Conservation (phyloP, 129 eudicot genomes). For the Tanacetum coccineum region DNA sequence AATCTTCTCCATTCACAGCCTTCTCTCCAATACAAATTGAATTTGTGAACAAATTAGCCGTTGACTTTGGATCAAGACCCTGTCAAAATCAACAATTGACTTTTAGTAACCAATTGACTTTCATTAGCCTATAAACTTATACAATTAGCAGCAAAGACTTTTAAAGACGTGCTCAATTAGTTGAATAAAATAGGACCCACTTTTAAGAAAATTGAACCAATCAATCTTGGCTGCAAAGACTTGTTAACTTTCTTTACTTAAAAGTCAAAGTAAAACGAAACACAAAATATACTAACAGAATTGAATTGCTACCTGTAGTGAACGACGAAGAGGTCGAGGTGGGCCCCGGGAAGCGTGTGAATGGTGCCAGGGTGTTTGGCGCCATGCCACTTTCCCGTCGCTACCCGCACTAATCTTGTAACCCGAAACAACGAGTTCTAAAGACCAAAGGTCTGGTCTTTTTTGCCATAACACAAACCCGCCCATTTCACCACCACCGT, state of each 20-base stretch:
- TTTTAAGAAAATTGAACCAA: constrained; percentile 3
- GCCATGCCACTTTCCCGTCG: constrained; percentile 96
- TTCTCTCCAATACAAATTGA: constrained; percentile 79
- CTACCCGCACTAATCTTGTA: constrained; percentile 88
- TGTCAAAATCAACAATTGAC: constrained; percentile 32
- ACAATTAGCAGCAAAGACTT: constrained; percentile 17
- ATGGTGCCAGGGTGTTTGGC: constrained; percentile 96
- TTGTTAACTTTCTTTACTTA: constrained; percentile 15
- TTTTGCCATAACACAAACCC: constrained; percentile 97
- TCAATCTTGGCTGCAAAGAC: background rate
- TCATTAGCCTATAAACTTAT: constrained; percentile 3
- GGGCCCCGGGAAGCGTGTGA: constrained; percentile 96
- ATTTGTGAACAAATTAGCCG: constrained; percentile 72
- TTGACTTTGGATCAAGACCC: constrained; percentile 92
- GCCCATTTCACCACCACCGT: constrained; percentile 65
- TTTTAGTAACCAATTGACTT: no score
- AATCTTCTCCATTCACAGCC: constrained; percentile 58
- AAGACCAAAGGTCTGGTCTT: constrained; percentile 82
- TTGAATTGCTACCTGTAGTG: constrained; percentile 58
- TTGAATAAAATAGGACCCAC: constrained; percentile 30
- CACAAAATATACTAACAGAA: background rate
- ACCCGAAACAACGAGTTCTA: constrained; percentile 84
- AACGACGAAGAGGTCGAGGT: constrained; percentile 92
- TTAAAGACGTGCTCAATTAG: constrained; percentile 30
- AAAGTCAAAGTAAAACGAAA: constrained; percentile 30